Conservation (phyloP, 441 rosid species). For the Euphorbia schlechtendalii region DNA sequence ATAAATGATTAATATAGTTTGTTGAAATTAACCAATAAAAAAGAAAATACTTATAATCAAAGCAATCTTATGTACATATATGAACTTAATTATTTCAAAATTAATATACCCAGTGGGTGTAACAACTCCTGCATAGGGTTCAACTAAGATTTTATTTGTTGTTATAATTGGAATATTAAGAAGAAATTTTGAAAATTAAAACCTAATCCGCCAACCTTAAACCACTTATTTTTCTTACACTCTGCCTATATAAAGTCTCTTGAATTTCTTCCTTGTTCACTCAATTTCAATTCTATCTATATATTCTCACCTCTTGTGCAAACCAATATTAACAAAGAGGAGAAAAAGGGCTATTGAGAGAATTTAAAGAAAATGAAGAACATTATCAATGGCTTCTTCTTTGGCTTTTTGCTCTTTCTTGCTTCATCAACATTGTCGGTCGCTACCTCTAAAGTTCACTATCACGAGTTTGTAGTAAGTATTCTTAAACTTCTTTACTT, state of each 20-base stretch:
- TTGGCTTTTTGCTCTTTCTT: constrained; percentile 31
- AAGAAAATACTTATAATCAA: constrained; percentile 32
- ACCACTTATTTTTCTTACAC: constrained; percentile 14
- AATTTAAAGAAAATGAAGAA: constrained; percentile 16
- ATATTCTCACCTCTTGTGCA: no score
- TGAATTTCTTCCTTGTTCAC: neutral
- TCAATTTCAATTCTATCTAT: neutral
- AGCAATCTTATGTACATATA: constrained; percentile 23
- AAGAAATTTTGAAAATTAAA: constrained; percentile 9
- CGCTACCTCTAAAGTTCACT: constrained; percentile 41
- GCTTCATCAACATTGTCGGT: constrained; percentile 33
- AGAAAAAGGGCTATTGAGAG: no score
- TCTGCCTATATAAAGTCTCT: constrained; percentile 34
- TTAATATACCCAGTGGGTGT: constrained; percentile 47
- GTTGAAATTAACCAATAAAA: constrained; percentile 17
- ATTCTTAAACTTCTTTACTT: neutral
- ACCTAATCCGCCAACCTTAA: constrained; percentile 51
- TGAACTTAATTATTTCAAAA: constrained; percentile 13
- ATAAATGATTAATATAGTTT: constrained; percentile 16
- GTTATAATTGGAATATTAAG: neutral
- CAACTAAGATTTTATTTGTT: constrained; percentile 17
- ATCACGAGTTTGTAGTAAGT: constrained; percentile 61
- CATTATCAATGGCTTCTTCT: constrained; percentile 11
- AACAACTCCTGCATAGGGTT: constrained; percentile 40
- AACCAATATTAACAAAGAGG: no score